Conservation (phyloP, 306 rosid species). For the Lathyrus tuberosus region DNA sequence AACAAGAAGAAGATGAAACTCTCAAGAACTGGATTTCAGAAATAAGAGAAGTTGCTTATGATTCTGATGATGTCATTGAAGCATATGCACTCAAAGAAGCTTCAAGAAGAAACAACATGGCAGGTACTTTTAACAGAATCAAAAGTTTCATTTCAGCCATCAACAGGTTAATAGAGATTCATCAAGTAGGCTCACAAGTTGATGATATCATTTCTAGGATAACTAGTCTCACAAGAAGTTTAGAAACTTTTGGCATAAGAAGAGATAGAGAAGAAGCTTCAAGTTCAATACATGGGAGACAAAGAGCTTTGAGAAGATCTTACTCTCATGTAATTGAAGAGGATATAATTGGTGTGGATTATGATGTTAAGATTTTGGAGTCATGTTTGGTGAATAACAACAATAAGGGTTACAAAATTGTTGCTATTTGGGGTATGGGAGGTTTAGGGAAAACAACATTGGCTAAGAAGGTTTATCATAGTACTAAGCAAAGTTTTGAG, state of each 20-base stretch:
- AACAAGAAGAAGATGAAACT: constrained; percentile 44
- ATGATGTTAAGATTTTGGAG: constrained; percentile 40
- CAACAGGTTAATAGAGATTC: constrained; percentile 27
- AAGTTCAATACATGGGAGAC: constrained; percentile 39
- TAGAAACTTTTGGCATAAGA: constrained; percentile 41
- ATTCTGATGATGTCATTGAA: constrained; percentile 56
- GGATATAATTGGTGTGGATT: constrained; percentile 56
- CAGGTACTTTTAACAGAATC: constrained; percentile 30
- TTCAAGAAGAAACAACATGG: constrained; percentile 34
- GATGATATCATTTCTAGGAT: constrained; percentile 36
- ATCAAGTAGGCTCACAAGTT: constrained; percentile 41
- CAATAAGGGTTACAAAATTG: constrained; percentile 34
- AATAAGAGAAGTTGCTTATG: constrained; percentile 61
- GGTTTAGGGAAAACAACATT: constrained; percentile 67
- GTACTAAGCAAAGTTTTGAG: constrained; percentile 41
- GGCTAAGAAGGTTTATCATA: constrained; percentile 53
- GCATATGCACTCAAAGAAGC: constrained; percentile 38
- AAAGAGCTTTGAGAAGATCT: constrained; percentile 43
- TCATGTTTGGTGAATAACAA: constrained; percentile 36
- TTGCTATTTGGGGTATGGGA: constrained; percentile 66
- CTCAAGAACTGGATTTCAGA: constrained; percentile 50
- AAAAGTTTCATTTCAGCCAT: constrained; percentile 37
- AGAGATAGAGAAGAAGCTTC: constrained; percentile 39
- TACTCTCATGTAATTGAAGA: constrained; percentile 57
- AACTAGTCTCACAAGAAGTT: constrained; percentile 24